Base-by-base conservation (phyloP, 2,329 filamentous ascomycete genomes). In the Pseudocercospora ulei region DNA sequence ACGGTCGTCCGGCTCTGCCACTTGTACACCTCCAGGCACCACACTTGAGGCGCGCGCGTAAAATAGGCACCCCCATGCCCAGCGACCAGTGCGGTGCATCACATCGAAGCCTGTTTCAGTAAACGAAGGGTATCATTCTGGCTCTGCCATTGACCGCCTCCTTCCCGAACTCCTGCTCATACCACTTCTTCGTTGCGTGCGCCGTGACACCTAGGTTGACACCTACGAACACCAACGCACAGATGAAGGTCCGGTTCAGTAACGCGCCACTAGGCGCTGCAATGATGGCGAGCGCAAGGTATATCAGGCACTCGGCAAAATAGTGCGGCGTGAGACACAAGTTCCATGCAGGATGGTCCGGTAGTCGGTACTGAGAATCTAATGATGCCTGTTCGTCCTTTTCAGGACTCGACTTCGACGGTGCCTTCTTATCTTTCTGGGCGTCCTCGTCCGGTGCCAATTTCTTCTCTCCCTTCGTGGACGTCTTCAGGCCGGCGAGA, bases 291-390 rank as follows among this genome's bases (percentile, higher is more conserved):
- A 98, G 64, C n/a, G 80, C 72, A 12, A 86, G 57, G 59, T 98
- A 96, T 42, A 95, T 75, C 25, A 81, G 58, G 56, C 83, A 87
- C 64, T 96, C 90, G 55, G 80, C 84, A 3, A 82, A 82, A 62
- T 96, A 98, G 63, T 98, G 90, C 11, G 90, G 86, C 52, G 82
- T 92, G 24, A 95, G 64, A 13, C 92, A 62, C 41, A 70, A 67
- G 28, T 68, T 67, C 61, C 96, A 98, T 41, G 81, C 64, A 2
- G 79, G 78, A 43, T 80, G 71, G 2, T 71, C 66, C 0, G 88
- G 88, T 14, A 96, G 69, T 7, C 81, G 82, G 62, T 98, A 96
- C 56, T 86, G 88, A 16, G 56, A 50, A 30, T 59, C 36, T 9
- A 14, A 31, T 11, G 33, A 29, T 7, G 27, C 26, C 5, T 11